Evolutionary conservation across 495 filamentous ascomycete genomes (phyloP).

Genomic region (Cenococcum geophilum): DNA sequence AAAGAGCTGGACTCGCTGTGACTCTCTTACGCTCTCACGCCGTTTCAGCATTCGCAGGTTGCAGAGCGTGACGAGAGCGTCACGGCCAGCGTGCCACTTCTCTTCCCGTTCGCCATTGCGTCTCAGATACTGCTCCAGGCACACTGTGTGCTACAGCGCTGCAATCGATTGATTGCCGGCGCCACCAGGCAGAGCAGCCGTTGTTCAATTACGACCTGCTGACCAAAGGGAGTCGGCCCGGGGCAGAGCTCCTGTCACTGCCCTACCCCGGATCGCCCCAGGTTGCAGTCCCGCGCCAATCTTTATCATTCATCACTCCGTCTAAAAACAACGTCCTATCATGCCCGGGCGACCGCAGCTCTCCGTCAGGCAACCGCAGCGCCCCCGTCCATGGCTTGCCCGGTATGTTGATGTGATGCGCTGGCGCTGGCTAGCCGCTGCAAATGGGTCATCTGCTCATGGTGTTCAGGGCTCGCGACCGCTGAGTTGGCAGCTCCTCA

Average conservation of each 20-base stretch:
- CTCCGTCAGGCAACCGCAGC: constrained; percentile 28
- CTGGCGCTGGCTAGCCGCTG: constrained; percentile 28
- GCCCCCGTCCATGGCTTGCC: constrained; percentile 10
- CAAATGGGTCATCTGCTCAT: constrained; percentile 27
- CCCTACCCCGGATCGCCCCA: constrained; percentile 20
- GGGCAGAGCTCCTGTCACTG: background rate
- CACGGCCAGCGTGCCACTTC: background rate
- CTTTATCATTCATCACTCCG: constrained; percentile 6
- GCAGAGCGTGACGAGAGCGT: background rate
- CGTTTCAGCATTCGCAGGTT: background rate
- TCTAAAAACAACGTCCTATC: constrained; percentile 27
- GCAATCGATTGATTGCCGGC: background rate
- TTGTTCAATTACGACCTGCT: background rate
- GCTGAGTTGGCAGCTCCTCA: constrained; percentile 27
- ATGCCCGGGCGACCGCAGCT: constrained; percentile 3
- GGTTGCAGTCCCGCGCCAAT: constrained; percentile 5
- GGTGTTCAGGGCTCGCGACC: constrained; percentile 18
- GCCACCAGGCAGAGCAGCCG: too few species aligned
- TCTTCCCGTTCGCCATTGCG: background rate
- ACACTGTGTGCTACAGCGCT: background rate
- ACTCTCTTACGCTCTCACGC: background rate
- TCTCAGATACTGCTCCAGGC: background rate
- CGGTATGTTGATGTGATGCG: constrained; percentile 28
- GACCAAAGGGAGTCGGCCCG: background rate
- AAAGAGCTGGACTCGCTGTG: background rate